phyloP scores from a whole-genome alignment of 2,329 filamentous ascomycete genomes.

The Bipolaris victoriae region DNA sequence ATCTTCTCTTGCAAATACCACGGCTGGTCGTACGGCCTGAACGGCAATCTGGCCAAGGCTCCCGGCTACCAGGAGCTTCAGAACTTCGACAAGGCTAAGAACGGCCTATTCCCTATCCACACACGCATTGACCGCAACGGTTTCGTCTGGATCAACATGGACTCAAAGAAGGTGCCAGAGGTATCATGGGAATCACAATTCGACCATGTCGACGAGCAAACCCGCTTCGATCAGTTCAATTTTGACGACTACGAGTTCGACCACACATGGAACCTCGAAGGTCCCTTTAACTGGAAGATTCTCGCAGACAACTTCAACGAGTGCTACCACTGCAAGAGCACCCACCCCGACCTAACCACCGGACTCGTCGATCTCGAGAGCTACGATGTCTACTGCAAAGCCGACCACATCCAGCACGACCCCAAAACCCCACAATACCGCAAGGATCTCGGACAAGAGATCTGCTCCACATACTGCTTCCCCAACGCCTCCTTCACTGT shows the following conservation, averaged over 20 bases:
- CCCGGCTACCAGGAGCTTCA: constrained; percentile 51
- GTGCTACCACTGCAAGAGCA: constrained; percentile 67
- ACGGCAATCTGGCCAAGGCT: constrained; percentile 53
- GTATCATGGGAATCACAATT: constrained; percentile 42
- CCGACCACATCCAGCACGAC: constrained; percentile 44
- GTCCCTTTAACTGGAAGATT: constrained; percentile 45
- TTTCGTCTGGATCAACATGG: constrained; percentile 49
- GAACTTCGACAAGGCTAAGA: constrained; percentile 50
- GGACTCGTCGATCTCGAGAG: constrained; percentile 62
- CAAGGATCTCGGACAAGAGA: constrained; percentile 34
- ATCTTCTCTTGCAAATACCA: constrained; percentile 56
- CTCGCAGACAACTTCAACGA: constrained; percentile 68
- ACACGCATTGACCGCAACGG: constrained; percentile 41
- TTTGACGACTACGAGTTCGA: constrained; percentile 57
- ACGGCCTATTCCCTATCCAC: constrained; percentile 46
- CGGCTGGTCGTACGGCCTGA: constrained; percentile 55
- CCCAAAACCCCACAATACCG: constrained; percentile 37
- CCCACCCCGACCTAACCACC: constrained; percentile 64
- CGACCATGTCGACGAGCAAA: constrained; percentile 43
- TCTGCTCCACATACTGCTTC: constrained; percentile 42
- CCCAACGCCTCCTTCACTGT: constrained; percentile 42
- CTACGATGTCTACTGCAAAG: constrained; percentile 51
- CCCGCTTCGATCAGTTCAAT: constrained; percentile 41
- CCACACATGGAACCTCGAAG: constrained; percentile 43
- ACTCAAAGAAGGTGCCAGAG: constrained; percentile 39